These are phyloP conservation scores for Leccinellum rugosiceps DNA, from an alignment of 768 basidiomycete genomes.

Conservation along the genomic window DNA sequence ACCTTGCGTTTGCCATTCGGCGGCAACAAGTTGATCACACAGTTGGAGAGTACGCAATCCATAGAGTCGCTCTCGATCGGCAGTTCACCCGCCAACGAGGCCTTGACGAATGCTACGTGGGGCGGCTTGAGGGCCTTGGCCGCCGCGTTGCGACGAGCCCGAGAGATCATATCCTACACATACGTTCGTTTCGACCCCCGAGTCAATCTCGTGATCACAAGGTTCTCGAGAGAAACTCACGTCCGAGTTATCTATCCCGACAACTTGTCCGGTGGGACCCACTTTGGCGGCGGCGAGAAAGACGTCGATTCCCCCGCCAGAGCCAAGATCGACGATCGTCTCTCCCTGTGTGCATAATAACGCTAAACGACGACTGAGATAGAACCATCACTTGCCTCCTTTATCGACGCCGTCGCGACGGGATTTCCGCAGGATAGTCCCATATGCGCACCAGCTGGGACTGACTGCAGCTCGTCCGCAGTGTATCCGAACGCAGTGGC, in stretches of 20 bases:
- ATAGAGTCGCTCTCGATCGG: constrained; percentile 48
- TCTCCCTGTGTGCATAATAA: constrained; percentile 43
- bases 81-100: constrained; percentile 39
- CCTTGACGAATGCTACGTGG: constrained; percentile 47
- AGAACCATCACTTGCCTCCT: constrained; percentile 34
- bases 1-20: constrained; percentile 38
- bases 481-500: constrained; percentile 48
- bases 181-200: background rate
- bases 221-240: constrained; percentile 30
- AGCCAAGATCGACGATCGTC: constrained; percentile 53
- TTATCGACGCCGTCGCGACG: constrained; percentile 42
- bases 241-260: constrained; percentile 53
- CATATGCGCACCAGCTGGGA: constrained; percentile 45
- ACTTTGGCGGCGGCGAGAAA: constrained; percentile 50
- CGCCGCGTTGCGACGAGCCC: constrained; percentile 45
- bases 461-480: constrained; percentile 37
- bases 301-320: constrained; percentile 54
- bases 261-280: constrained; percentile 45
- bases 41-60: constrained; percentile 58
- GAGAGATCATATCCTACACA: constrained; percentile 49
- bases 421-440: constrained; percentile 58
- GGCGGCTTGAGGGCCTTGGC: constrained; percentile 43
- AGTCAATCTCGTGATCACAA: background rate
- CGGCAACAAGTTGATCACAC: constrained; percentile 52
- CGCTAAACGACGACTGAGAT: background rate